These are phyloP conservation scores for Desmodesmus armatus DNA, from an alignment of 139 green algal species.

Conservation along the genomic window DNA sequence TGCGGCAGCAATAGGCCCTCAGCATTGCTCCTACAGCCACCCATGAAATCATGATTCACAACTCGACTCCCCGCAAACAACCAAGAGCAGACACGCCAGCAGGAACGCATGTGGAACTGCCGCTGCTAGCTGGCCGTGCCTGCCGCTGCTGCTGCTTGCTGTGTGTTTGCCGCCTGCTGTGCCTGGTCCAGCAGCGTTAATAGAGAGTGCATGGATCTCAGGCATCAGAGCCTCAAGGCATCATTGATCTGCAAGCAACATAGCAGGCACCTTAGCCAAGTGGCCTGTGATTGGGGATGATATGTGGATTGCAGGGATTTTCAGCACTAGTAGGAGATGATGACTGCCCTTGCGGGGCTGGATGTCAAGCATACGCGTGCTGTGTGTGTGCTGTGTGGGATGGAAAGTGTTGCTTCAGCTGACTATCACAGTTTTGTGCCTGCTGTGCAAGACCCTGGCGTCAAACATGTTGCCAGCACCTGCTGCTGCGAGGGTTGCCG, in stretches of 20 bases:
- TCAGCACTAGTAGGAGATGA: too few relatives aligned
- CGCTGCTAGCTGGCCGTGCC: background rate
- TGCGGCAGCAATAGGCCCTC: background rate
- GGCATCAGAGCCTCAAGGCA: constrained; percentile 73
- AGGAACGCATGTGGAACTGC: background rate
- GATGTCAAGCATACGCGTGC: too few relatives aligned
- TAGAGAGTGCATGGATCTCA: constrained; percentile 81
- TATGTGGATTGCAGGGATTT: background rate
- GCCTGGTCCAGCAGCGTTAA: constrained; percentile 69
- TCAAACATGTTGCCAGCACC: too few relatives aligned
- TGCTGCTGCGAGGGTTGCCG: background rate
- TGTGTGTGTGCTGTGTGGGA: background rate
- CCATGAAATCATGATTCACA: background rate
- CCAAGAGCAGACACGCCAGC: background rate
- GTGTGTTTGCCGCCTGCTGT: constrained; percentile 50
- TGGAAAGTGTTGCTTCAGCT: background rate
- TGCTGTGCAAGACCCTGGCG: too few relatives aligned
- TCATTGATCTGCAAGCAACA: constrained; percentile 66
- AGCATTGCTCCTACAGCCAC: background rate
- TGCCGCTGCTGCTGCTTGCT: constrained; percentile 28
- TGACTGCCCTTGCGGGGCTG: too few relatives aligned
- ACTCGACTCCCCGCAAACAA: too few relatives aligned
- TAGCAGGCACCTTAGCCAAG: background rate
- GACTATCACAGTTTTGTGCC: too few relatives aligned
- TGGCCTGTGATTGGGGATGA: background rate